A percentile compares a stretch with the other conserved stretches of the same genome.
phyloP scores from a whole-genome alignment of 2,329 filamentous ascomycete genomes.

The Setomelanomma holmii region DNA sequence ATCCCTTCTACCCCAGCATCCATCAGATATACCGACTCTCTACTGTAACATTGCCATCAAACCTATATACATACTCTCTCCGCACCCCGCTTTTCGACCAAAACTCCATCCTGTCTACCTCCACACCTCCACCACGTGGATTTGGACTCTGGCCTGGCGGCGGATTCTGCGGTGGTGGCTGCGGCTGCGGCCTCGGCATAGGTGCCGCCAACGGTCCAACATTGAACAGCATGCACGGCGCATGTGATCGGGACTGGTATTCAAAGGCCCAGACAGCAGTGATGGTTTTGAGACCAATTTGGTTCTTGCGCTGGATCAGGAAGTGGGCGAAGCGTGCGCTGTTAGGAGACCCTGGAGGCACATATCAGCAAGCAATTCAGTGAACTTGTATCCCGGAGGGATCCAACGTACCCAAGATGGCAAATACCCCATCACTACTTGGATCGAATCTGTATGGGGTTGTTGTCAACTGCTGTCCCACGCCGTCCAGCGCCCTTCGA shows the following conservation, averaged over 20 bases:
- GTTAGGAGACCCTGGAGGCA: background rate
- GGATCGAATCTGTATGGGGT: background rate
- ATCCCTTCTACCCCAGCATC: too few relatives aligned
- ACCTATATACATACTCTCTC: too few relatives aligned
- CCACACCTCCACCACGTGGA: too few relatives aligned
- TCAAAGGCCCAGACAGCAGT: background rate
- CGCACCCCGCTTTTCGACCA: too few relatives aligned
- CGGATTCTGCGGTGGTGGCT: background rate
- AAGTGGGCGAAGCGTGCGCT: slow-evolving; percentile 1
- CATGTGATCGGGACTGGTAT: background rate
- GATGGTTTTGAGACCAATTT: background rate
- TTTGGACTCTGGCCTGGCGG: too few relatives aligned
- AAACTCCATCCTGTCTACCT: too few relatives aligned
- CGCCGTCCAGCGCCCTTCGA: background rate
- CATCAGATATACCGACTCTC: too few relatives aligned
- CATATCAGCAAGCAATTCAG: background rate
- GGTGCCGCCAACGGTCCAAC: background rate
- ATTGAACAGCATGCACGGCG: background rate
- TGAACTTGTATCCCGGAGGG: background rate
- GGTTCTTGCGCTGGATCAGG: background rate
- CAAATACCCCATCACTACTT: background rate
- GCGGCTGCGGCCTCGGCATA: background rate
- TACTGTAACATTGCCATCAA: too few relatives aligned
- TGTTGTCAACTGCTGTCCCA: background rate
- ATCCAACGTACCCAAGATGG: background rate